Evolutionary conservation across 192 early-diverging fungal genomes (phyloP).

Genomic region (Rhizoclosmatium globosum): DNA sequence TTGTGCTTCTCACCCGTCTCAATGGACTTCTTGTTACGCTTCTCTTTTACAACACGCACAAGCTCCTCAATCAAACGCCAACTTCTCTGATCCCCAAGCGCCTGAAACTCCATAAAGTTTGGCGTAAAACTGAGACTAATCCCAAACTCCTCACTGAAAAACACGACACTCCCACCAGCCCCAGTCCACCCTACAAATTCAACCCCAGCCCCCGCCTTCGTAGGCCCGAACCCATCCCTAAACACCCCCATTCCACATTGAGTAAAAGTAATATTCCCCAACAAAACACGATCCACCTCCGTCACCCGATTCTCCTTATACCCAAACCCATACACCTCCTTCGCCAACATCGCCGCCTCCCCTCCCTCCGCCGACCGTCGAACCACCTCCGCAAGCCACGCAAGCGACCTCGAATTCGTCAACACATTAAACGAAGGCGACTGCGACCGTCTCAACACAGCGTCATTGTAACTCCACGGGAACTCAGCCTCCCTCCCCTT

Average conservation of each 20-base stretch:
- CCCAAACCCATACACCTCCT: too few relatives aligned
- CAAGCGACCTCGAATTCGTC: constrained; percentile 63
- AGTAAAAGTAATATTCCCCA: constrained; percentile 27
- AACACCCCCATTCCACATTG: constrained; percentile 38
- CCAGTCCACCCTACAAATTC: constrained; percentile 65
- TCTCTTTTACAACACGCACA: constrained; percentile 38
- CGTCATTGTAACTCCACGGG: constrained; percentile 52
- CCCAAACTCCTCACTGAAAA: constrained; percentile 62
- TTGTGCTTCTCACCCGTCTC: too few relatives aligned
- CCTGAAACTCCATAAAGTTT: constrained; percentile 59
- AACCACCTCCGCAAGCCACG: constrained; percentile 59
- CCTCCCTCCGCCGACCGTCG: neutral
- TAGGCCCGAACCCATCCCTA: constrained; percentile 9
- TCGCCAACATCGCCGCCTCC: too few relatives aligned
- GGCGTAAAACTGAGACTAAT: constrained; percentile 68
- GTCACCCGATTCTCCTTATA: too few relatives aligned
- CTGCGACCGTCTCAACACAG: constrained; percentile 49
- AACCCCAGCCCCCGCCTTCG: neutral
- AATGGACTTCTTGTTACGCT: too few relatives aligned
- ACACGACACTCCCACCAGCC: constrained; percentile 58
- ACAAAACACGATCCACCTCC: too few relatives aligned
- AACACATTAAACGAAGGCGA: constrained; percentile 57
- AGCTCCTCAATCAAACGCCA: constrained; percentile 58
- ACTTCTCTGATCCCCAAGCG: constrained; percentile 65
- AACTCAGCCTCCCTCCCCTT: constrained; percentile 36